A percentile compares a stretch with the other conserved stretches of the same genome.
Conservation (phyloP, 176 grass and related monocot genomes). For the Triticum urartu region DNA sequence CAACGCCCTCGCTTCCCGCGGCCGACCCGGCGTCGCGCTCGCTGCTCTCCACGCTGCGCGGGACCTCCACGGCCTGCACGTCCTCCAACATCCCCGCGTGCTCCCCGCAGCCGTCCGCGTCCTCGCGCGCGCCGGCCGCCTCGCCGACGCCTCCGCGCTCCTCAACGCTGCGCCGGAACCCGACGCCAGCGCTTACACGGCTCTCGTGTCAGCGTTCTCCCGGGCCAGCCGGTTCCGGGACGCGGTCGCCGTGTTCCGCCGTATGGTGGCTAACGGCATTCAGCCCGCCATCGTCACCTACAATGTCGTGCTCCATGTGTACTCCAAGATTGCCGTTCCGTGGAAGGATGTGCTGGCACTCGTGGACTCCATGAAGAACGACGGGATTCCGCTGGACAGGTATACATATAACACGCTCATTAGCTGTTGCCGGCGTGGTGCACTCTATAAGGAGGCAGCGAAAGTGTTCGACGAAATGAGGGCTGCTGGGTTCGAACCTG, state of each 20-base stretch:
- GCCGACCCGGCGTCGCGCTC: constrained; percentile 37
- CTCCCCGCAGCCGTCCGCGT: constrained; percentile 58
- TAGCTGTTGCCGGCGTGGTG: constrained; percentile 70
- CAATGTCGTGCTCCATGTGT: constrained; percentile 90
- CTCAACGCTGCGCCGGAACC: constrained; percentile 35
- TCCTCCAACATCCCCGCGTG: constrained; percentile 47
- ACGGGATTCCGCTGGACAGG: constrained; percentile 53
- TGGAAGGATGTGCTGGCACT: constrained; percentile 72
- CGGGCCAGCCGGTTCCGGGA: constrained; percentile 57
- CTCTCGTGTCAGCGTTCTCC: constrained; percentile 65
- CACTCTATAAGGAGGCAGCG: constrained; percentile 52
- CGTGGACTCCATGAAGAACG: constrained; percentile 65
- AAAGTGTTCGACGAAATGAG: constrained; percentile 77
- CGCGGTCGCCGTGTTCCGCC: constrained; percentile 57
- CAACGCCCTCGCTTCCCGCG: constrained; percentile 48
- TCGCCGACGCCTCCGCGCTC: constrained; percentile 56
- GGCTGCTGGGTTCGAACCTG: constrained; percentile 53
- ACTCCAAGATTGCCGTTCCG: constrained; percentile 65
- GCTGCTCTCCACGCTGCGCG: constrained; percentile 59
- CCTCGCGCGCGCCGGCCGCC: constrained; percentile 45
- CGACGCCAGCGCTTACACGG: constrained; percentile 57
- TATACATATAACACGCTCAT: constrained; percentile 95
- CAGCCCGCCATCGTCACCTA: constrained; percentile 76
- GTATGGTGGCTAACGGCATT: constrained; percentile 53
- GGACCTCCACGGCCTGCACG: constrained; percentile 37